Conservation (phyloP, 208 protist species). For the Sergeia podlipaevii region DNA sequence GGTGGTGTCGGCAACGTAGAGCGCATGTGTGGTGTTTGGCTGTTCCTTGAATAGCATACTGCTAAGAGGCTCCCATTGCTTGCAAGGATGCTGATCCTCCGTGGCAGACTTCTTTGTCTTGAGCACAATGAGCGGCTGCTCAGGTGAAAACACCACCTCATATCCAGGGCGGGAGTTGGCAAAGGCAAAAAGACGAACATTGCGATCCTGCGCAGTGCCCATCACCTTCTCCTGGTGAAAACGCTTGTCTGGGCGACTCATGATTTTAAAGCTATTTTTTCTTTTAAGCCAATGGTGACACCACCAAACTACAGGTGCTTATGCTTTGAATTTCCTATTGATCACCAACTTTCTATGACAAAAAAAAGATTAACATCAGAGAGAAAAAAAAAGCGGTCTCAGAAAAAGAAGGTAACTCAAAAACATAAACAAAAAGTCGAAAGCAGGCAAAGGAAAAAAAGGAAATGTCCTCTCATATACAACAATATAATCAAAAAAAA, state of each 20-base stretch:
- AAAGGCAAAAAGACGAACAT: slow-evolving; percentile 75
- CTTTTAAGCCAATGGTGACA: too few species aligned
- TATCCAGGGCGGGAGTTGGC: slow-evolving; percentile 60
- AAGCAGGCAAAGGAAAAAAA: too few species aligned
- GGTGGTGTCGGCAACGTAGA: slow-evolving; percentile 68
- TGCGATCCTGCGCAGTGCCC: slow-evolving; percentile 48
- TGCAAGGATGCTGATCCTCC: slow-evolving; percentile 54
- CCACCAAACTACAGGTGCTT: too few species aligned
- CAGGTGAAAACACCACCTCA: slow-evolving; percentile 67
- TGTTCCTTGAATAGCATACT: slow-evolving; percentile 40
- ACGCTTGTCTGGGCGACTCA: slow-evolving; percentile 75
- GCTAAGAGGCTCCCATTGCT: slow-evolving; percentile 66
- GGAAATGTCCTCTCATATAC: not conserved
- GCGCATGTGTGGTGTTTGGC: slow-evolving; percentile 70
- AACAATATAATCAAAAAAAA: slow-evolving; percentile 3
- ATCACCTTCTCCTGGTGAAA: slow-evolving; percentile 50
- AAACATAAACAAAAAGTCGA: too few species aligned
- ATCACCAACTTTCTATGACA: too few species aligned
- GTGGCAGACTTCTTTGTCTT: slow-evolving; percentile 39
- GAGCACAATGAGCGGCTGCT: slow-evolving; percentile 66
- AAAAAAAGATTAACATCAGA: too few species aligned
- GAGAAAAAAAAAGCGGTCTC: too few species aligned
- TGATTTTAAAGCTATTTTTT: slow-evolving; percentile 11
- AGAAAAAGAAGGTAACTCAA: too few species aligned
- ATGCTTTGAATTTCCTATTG: too few species aligned